Base-by-base conservation (phyloP, 202 grass and related monocot genomes). In the Elaeis oleifera region DNA sequence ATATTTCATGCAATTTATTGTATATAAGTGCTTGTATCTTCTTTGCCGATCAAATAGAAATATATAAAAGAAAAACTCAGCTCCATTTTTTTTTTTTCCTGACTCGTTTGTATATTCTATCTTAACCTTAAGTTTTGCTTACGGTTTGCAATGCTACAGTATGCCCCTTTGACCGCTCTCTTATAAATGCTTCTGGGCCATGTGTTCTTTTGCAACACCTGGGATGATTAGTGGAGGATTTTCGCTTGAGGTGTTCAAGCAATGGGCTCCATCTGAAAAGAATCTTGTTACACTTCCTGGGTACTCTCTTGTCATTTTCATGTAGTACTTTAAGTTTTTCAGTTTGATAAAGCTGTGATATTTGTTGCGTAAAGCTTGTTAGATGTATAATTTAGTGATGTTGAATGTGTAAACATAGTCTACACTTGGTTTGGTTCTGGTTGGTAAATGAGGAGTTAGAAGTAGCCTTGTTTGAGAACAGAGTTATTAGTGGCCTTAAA, bases 141-240 rank as follows among this genome's bases (percentile, higher is more conserved):
- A 21, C 23, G 3, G 18, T 77, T 76, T 71, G 50, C 59, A 5
- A 28, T 53, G 18, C 74, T 78, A 51, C 81, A 96, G 91, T 97
- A 32, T 82, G 79, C 25, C 67, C 83, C 17, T 97, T 97, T 23
- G 88, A 97, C 53, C 81, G 87, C 13, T 90, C 87, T 28, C 81
- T 91, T 78, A 76, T 97, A 32, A 89, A 97, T 24, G 68, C 84
- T 67, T 74, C 88, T 67, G 92, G 82, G 18, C 88, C 92, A 8
- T 91, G 92, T 71, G 77, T 97, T 76, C 92, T 97, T 80, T 97
- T 66, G 87, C 87, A 21, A 92, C 88, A 60, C 88, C 92, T 68
- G 91, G 91, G 78, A 97, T 97, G 94, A 86, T 97, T 63, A 80
- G 71, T 16, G 94, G 94, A 55, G 94, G 88, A 73, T 97, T 97